Base-by-base conservation (phyloP, 768 basidiomycete genomes). In the Psilocybe subaeruginosa region DNA sequence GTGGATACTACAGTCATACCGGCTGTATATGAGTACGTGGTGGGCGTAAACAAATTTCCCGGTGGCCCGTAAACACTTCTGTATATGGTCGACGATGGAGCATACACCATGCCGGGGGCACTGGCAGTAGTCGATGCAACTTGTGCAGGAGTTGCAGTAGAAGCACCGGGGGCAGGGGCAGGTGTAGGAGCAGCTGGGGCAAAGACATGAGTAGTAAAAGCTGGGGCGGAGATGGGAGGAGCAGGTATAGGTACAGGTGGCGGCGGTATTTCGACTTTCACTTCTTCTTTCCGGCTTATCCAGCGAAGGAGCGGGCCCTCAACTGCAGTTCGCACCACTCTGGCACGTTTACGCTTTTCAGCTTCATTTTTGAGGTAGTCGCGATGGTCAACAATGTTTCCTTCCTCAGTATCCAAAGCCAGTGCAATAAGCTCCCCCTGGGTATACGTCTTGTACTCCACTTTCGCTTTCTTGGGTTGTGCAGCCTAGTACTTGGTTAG, bases 371-470 rank as follows among this genome's bases (percentile, higher is more conserved):
- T 83, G 30, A 95, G 84, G 69, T 95, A 95, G 66, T 93, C 85
- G 37, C 84, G 80, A 64, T 95, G 91, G 50, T 92, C 88, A 4
- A 81, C 80, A 19, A 89, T 86, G 70, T 96, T 96, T 0, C 89
- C 87, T 72, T 94, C 93, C 72, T 95, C 94, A 55, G 88, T 92
- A 67, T 94, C 91, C 16, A 95, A 83, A 0, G 94, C 94, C 6
- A 85, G 85, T 2, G 86, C 87, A 59, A 96, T 90, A 7, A 95
- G 82, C 67, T 95, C 91, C n/a, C 85, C 90, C 68, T 96, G 94
- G 0, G 92, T 92, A 47, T 80, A 82, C 4, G 77, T 72, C 31
- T 80, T 86, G 23, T 76, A 79, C 56, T 78, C 79, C 2, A 73
- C 72, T 68, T 86, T 90, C 6, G 74, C 69, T 66, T 88, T 89